These are phyloP conservation scores for Leccinum solheimii DNA, from an alignment of 1,284 basidiomycete species.

Conservation along the genomic window DNA sequence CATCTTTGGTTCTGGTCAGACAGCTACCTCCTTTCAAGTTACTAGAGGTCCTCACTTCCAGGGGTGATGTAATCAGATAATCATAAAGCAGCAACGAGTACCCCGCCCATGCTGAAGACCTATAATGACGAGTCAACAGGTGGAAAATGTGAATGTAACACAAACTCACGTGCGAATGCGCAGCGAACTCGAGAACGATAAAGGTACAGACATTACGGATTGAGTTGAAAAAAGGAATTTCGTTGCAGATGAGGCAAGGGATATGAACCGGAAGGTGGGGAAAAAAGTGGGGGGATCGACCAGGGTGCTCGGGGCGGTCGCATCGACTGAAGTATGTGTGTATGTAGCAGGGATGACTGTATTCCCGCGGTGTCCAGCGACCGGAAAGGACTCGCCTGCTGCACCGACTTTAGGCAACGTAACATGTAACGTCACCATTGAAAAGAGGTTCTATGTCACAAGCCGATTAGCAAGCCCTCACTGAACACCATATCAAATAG, in stretches of 20 bases:
- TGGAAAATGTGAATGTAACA: not conserved
- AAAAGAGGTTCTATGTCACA: not conserved
- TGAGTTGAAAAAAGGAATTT: not conserved
- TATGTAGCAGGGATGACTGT: not conserved
- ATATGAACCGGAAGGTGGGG: not conserved
- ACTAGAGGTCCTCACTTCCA: not conserved
- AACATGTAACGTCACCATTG: not conserved
- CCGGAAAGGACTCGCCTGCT: not conserved
- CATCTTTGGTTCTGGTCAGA: not conserved
- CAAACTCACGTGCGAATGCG: not conserved
- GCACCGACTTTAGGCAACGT: not conserved
- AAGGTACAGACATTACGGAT: not conserved
- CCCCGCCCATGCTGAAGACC: not conserved
- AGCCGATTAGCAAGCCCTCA: not conserved
- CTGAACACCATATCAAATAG: not conserved
- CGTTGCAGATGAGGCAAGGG: not conserved
- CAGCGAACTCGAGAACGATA: not conserved
- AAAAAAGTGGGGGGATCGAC: too few species aligned
- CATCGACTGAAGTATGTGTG: not conserved
- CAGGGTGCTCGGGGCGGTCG: not conserved
- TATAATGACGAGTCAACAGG: not conserved
- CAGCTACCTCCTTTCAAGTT: not conserved
- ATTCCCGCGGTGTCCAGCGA: not conserved
- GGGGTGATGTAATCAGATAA: not conserved
- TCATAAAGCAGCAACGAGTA: slow-evolving; percentile 1